phyloP scores from a whole-genome alignment of 192 early-diverging fungal species.

The Mycoemilia scoparia region DNA sequence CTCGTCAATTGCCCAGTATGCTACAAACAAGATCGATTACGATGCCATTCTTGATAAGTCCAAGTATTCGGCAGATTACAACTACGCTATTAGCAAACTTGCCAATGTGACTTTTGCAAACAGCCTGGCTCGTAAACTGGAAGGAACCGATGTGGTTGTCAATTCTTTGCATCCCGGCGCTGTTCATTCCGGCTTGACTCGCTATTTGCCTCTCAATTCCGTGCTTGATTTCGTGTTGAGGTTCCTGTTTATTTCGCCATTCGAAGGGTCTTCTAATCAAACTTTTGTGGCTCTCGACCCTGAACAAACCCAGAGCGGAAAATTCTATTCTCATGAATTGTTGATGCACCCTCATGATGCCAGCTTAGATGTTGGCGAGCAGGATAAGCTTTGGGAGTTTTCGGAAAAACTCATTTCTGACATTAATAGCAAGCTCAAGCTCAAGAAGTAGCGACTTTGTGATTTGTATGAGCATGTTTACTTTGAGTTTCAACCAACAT shows the following conservation, averaged over 20 bases:
- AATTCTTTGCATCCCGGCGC: conserved; percentile 14
- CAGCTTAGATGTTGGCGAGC: conserved; percentile 1
- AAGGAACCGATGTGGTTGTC: conserved; percentile 5
- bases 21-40: conserved; percentile 9
- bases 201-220: conserved; percentile 5
- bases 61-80: conserved; percentile 4
- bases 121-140: conserved; percentile 12
- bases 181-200: conserved; percentile 6
- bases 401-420: conserved; percentile 10
- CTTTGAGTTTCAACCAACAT: no score
- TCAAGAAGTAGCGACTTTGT: no score
- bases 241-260: conserved; percentile 3
- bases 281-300: conserved; percentile 14
- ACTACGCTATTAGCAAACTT: conserved; percentile 21
- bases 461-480: no score
- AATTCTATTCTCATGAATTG: conserved; percentile 4
- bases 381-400: conserved; percentile 20
- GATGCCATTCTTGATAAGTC: conserved; percentile 4
- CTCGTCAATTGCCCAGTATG: conserved; percentile 15
- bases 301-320: conserved; percentile 6
- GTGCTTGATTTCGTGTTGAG: conserved; percentile 11
- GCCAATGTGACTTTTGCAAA: conserved; percentile 20
- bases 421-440: no score
- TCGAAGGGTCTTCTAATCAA: conserved; percentile 10
- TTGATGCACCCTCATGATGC: conserved; percentile 4